Conservation (phyloP, 179 eudicot genomes). For the Dionaea muscipula region DNA sequence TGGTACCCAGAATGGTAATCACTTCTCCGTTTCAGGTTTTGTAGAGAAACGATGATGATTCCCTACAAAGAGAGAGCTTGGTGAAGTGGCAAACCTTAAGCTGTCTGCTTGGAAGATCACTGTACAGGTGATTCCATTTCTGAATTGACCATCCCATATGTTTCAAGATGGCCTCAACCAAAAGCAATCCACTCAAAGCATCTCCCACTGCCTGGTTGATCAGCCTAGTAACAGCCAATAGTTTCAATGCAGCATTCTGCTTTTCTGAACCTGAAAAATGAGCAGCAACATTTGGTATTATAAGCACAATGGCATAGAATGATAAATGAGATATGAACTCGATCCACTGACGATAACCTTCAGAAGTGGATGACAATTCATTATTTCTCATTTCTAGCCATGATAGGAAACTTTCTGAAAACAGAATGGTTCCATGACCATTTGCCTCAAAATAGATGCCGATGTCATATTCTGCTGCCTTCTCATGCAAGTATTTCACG, state of each 20-base stretch:
- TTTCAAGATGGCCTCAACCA: constrained; percentile 72
- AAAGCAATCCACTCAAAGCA: constrained; percentile 79
- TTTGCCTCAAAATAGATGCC: constrained; percentile 97
- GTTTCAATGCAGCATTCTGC: constrained; percentile 64
- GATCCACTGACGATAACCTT: constrained; percentile 29
- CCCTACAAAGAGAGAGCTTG: not conserved
- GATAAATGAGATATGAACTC: not conserved
- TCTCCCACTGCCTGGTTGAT: constrained; percentile 98
- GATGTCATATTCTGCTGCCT: constrained; percentile 80
- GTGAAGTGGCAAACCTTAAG: constrained; percentile 47
- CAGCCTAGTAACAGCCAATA: constrained; percentile 71
- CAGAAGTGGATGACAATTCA: constrained; percentile 31
- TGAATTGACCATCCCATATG: constrained; percentile 76
- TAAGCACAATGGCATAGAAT: not conserved
- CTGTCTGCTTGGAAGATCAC: constrained; percentile 85
- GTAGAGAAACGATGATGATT: not conserved
- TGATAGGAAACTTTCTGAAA: constrained; percentile 46
- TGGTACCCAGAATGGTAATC: not conserved
- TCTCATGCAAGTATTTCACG: constrained; percentile 83
- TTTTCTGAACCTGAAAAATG: constrained; percentile 52
- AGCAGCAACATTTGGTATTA: constrained; percentile 1
- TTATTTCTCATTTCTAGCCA: constrained; percentile 53
- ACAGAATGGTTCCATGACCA: constrained; percentile 92
- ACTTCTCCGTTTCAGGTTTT: no score
- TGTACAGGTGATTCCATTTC: constrained; percentile 73